Evolutionary conservation across 768 basidiomycete species (phyloP).

Genomic region (Lactarius hengduanensis): DNA sequence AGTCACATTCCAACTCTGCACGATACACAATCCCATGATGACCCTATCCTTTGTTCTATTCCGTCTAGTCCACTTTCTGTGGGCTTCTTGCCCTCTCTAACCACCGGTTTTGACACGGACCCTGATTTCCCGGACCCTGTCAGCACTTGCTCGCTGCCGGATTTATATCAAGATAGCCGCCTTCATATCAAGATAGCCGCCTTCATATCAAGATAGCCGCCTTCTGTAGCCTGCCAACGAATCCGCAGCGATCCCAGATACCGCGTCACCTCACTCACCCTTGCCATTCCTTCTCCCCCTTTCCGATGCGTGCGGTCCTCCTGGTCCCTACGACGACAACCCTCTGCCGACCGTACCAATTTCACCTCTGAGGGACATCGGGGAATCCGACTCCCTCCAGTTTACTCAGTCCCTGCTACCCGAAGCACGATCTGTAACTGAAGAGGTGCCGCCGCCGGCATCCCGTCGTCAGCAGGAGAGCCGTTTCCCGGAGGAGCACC

Average conservation of each 20-base stretch:
- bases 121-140: not conserved
- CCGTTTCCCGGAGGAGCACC: not conserved
- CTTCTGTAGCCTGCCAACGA: not conserved
- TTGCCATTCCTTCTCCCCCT: not conserved
- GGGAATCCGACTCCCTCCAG: not conserved
- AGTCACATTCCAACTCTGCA: not conserved
- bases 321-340: not conserved
- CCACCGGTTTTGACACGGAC: not conserved
- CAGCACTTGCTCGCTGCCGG: not conserved
- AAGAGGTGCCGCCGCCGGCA: not conserved
- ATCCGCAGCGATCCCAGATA: constrained; percentile 1
- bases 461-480: not conserved
- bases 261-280: constrained; percentile 11
- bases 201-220: constrained; percentile 3
- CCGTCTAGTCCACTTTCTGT: constrained; percentile 7
- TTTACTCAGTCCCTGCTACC: not conserved
- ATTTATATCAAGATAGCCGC: no score
- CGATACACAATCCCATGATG: constrained; percentile 6
- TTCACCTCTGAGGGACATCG: not conserved
- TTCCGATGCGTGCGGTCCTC: not conserved
- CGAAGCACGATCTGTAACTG: not conserved
- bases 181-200: no score
- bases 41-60: constrained; percentile 6
- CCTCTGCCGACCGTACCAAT: not conserved
- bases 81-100: constrained; percentile 4